Percentiles rank a stretch among this genome's conserved stretches.
phyloP scores from a whole-genome alignment of 2,329 filamentous ascomycete genomes.

The Tolypocladium tropicale region DNA sequence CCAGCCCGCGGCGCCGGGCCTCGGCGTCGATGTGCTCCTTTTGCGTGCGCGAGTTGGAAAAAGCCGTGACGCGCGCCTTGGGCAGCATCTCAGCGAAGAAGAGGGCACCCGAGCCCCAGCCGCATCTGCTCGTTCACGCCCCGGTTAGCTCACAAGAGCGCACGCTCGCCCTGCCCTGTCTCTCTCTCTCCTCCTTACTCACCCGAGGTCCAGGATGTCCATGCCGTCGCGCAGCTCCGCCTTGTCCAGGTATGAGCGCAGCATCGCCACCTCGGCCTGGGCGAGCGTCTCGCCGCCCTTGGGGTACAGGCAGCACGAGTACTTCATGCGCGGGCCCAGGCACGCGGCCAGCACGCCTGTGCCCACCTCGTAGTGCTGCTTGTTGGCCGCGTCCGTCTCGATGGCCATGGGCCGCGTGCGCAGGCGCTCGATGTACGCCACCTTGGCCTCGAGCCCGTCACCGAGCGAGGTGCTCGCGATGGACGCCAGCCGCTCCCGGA shows the following conservation, averaged over 20 bases:
- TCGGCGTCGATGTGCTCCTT: conserved; percentile 55
- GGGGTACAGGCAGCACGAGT: conserved; percentile 56
- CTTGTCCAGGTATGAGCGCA: conserved; percentile 50
- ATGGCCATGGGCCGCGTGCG: conserved; percentile 55
- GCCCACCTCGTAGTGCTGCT: conserved; percentile 64
- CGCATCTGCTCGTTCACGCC: conserved; percentile 45
- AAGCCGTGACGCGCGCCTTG: conserved; percentile 50
- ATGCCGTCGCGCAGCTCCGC: conserved; percentile 50
- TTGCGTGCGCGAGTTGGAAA: conserved; percentile 60
- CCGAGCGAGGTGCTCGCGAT: conserved; percentile 44
- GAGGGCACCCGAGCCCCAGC: conserved; percentile 56
- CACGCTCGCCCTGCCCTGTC: too few relatives aligned
- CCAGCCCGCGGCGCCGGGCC: conserved; percentile 44
- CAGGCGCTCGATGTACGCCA: conserved; percentile 51
- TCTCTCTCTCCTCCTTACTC: too few relatives aligned
- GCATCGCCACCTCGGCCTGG: conserved; percentile 57
- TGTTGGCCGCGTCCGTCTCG: conserved; percentile 53
- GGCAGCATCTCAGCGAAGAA: conserved; percentile 58
- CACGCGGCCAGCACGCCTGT: conserved; percentile 51
- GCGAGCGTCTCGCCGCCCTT: conserved; percentile 52
- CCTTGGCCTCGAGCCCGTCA: conserved; percentile 47
- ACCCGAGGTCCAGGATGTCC: conserved; percentile 47
- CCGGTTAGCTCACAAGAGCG: too few relatives aligned
- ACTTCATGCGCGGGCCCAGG: conserved; percentile 63
- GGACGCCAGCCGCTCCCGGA: conserved; percentile 45